Evolutionary conservation across 768 basidiomycete genomes (phyloP), one percentile per base, ranked within the genome.

Genomic region (Macrolepiota dolichaula): DNA sequence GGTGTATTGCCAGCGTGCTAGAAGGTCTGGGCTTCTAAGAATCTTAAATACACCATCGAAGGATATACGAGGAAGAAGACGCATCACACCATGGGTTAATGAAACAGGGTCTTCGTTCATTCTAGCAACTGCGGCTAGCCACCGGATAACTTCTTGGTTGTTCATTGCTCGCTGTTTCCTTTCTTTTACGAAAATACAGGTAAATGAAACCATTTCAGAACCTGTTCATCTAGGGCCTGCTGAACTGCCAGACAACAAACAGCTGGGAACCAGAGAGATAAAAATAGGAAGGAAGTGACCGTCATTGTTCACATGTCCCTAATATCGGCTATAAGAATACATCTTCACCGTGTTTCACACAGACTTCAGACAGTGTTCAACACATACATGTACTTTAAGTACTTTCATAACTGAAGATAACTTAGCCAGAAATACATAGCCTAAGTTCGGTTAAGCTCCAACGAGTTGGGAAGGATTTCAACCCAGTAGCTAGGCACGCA

Each of bases 401-500:
- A 7, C 17, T 7, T 42, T n/a, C 42, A n/a, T 17, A 44, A 44
- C 10, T 6, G 19, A 44, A 9, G 29, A 19, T 44, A 44, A n/a
- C 19, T 44, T 44, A 44, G 7, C 42, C 42, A 2, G 17, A 44
- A 44, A 22, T 17, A 44, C 15, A 44, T 44, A 19, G 10, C 42
- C 19, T 44, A 44, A 19, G n/a, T 44, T 44, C 7, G 42, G 19
- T 44, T 44, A 5, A 65, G 56, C 5, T 19, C 53, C 56, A 65
- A 51, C 29, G 13, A 50, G 49, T 63, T 56, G 4, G 62, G 59
- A 42, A 66, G 29, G 38, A 64, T 63, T 53, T 71, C 69, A 32
- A 70, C 61, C 68, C 68, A 68, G 40, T 69, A 68, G 10, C 67
- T 67, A 46, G 9, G 13, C 22, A 50, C 29, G 38, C 10, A 53